phyloP scores from a whole-genome alignment of 352 stramenopile genomes.

The Phytophthora chlamydospora region DNA sequence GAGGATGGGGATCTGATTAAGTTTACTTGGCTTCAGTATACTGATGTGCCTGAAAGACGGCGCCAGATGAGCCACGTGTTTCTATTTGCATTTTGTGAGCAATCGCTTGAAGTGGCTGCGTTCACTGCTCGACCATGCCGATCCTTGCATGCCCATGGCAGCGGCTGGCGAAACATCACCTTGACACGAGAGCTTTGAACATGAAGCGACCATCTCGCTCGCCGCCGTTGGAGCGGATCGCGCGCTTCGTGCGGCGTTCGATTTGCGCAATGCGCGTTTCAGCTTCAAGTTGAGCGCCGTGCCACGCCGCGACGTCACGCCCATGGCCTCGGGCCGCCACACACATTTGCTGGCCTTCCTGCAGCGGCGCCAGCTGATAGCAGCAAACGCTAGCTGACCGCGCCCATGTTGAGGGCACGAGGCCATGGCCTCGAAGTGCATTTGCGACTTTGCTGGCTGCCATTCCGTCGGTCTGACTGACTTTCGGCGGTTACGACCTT shows the following conservation, averaged over 20 bases:
- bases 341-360: slow-evolving; percentile 3
- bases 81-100: slow-evolving; percentile 27
- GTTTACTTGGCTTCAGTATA: slow-evolving; percentile 14
- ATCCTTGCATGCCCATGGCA: slow-evolving; percentile 14
- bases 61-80: slow-evolving; percentile 9
- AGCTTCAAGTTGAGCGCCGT: slow-evolving; percentile 25
- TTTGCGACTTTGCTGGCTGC: too few relatives aligned
- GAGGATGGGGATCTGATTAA: slow-evolving; percentile 8
- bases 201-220: too few relatives aligned
- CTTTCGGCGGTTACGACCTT: neutral
- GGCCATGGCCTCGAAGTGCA: too few relatives aligned
- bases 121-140: slow-evolving; percentile 2
- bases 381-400: too few relatives aligned
- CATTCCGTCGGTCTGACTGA: too few relatives aligned
- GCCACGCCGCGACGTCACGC: slow-evolving; percentile 26
- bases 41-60: slow-evolving; percentile 5
- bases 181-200: neutral
- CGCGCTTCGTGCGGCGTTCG: slow-evolving; percentile 14
- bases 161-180: too few relatives aligned
- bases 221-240: slow-evolving; percentile 3
- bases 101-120: slow-evolving; percentile 16
- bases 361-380: neutral
- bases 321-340: neutral
- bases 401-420: too few relatives aligned
- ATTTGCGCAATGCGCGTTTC: slow-evolving; percentile 26